Percentiles rank a stretch among this genome's conserved stretches.
Conservation (phyloP, 768 basidiomycete genomes). For the Tylopilus plumbeoviolaceoides region DNA sequence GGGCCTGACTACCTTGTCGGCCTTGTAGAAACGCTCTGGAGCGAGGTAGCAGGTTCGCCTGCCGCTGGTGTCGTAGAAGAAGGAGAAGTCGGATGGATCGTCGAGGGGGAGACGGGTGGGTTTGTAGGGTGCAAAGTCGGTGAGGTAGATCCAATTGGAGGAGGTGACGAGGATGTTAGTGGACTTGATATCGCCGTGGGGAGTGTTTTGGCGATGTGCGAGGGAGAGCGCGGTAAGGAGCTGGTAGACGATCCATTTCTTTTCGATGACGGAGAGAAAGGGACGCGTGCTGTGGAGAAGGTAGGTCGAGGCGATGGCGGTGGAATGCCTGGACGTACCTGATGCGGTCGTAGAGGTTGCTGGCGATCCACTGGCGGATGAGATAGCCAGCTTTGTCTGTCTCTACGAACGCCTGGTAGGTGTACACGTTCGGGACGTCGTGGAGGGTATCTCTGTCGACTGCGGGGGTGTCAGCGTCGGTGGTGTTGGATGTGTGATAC, state of each 20-base stretch:
- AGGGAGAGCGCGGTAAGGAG: conserved; percentile 81
- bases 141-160: conserved; percentile 92
- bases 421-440: conserved; percentile 86
- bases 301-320: neutral
- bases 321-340: conserved; percentile 52
- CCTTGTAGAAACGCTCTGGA: conserved; percentile 90
- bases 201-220: conserved; percentile 78
- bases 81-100: conserved; percentile 96
- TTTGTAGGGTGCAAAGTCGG: conserved; percentile 94
- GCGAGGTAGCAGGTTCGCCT: conserved; percentile 94
- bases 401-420: conserved; percentile 86
- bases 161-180: conserved; percentile 96
- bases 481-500: neutral
- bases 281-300: conserved; percentile 74
- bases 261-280: conserved; percentile 87
- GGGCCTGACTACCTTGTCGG: conserved; percentile 60
- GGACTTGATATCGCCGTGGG: conserved; percentile 97
- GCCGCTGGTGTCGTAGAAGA: conserved; percentile 95
- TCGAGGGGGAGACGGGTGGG: conserved; percentile 93
- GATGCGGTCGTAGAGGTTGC: conserved; percentile 94
- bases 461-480: conserved; percentile 28
- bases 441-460: conserved; percentile 81
- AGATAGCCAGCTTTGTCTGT: conserved; percentile 96
- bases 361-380: conserved; percentile 91
- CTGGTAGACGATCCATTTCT: conserved; percentile 98